phyloP scores from a whole-genome alignment of 768 basidiomycete genomes.

The Tylopilus sp. region DNA sequence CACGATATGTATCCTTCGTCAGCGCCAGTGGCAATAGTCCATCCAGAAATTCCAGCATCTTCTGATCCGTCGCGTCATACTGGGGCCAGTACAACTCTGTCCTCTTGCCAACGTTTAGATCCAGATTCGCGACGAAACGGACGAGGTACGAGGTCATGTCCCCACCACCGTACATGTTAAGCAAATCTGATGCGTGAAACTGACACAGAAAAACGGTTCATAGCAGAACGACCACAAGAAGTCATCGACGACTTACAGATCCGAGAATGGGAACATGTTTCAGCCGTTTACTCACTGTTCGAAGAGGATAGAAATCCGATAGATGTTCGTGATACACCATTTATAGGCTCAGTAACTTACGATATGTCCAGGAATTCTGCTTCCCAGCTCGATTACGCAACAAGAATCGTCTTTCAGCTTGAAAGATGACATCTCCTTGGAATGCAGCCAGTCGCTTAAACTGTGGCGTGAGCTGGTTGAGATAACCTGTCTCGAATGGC shows the following conservation, averaged over 20 bases:
- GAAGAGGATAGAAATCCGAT: too few species aligned
- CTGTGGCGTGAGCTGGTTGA: conserved; percentile 46
- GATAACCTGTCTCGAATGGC: conserved; percentile 46
- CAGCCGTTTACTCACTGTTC: conserved; percentile 48
- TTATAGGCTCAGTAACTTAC: too few species aligned
- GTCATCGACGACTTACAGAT: conserved; percentile 40
- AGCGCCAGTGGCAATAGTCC: conserved; percentile 32
- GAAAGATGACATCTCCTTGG: conserved; percentile 49
- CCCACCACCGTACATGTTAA: conserved; percentile 39
- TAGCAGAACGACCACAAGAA: too few species aligned
- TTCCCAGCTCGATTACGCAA: conserved; percentile 36
- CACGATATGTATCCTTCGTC: conserved; percentile 43
- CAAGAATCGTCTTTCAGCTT: conserved; percentile 48
- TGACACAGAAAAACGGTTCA: too few species aligned
- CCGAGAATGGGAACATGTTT: conserved; percentile 44
- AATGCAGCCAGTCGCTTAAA: conserved; percentile 51
- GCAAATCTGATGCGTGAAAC: conserved; percentile 45
- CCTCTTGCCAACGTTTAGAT: conserved; percentile 38
- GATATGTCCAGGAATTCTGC: conserved; percentile 38
- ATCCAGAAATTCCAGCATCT: conserved; percentile 18
- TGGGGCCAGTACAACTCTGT: conserved; percentile 41
- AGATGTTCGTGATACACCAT: too few species aligned
- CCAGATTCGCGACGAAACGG: conserved; percentile 20
- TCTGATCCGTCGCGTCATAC: conserved; percentile 34
- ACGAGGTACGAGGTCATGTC: conserved; percentile 40